Conservation (phyloP, 768 basidiomycete species). For the Boletellus ananiceps region DNA sequence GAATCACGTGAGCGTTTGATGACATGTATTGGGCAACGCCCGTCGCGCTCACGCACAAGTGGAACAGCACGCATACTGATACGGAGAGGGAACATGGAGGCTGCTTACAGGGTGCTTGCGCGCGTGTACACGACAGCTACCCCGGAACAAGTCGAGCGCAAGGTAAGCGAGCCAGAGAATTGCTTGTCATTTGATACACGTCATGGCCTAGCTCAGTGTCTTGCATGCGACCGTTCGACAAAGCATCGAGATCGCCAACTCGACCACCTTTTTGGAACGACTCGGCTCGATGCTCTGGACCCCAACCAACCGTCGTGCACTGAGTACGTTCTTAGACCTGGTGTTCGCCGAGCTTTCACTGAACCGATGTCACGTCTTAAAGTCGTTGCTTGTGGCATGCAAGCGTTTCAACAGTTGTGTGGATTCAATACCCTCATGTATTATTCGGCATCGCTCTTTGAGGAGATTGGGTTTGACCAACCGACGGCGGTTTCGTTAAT, state of each 20-base stretch:
- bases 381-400: slow-evolving; percentile 78
- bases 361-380: not conserved
- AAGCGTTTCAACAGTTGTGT: slow-evolving; percentile 79
- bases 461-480: slow-evolving; percentile 76
- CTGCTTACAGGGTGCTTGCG: slow-evolving; percentile 51
- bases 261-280: slow-evolving; percentile 57
- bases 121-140: slow-evolving; percentile 69
- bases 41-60: not conserved
- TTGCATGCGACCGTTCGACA: slow-evolving; percentile 56
- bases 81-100: slow-evolving; percentile 45
- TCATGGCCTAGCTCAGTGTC: slow-evolving; percentile 44
- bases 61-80: slow-evolving; percentile 58
- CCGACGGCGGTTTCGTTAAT: slow-evolving; percentile 79
- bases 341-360: not conserved
- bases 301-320: slow-evolving; percentile 61
- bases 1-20: slow-evolving; percentile 60
- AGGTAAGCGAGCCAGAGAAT: slow-evolving; percentile 34
- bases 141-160: slow-evolving; percentile 59
- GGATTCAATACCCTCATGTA: slow-evolving; percentile 82
- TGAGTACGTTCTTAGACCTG: slow-evolving; percentile 42
- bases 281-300: slow-evolving; percentile 49
- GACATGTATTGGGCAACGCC: not conserved
- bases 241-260: slow-evolving; percentile 57
- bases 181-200: not conserved
- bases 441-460: slow-evolving; percentile 75